Evolutionary conservation across 257 asterid species (phyloP).

Genomic region (Solanum raphanifolium): DNA sequence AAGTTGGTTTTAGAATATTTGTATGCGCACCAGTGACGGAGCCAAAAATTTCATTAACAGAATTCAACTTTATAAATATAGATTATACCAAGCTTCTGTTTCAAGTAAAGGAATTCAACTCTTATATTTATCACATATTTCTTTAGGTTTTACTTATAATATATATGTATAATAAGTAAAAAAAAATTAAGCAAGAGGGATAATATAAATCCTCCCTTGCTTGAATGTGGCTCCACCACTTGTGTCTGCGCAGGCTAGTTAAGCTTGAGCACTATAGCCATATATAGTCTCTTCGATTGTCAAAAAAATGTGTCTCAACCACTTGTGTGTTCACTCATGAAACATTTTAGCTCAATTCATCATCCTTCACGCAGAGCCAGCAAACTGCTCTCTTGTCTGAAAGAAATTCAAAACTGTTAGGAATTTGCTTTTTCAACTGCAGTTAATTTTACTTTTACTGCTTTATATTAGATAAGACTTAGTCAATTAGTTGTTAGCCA

Average conservation of each 20-base stretch:
- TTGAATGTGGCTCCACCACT: background rate
- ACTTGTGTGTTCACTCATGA: background rate
- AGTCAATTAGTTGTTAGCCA: too few relatives aligned
- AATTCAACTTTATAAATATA: too few relatives aligned
- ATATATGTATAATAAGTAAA: background rate
- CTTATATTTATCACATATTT: background rate
- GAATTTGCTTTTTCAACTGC: too few relatives aligned
- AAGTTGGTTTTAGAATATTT: background rate
- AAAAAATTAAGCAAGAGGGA: background rate
- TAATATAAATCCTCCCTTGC: background rate
- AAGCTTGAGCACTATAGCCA: background rate
- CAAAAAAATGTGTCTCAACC: too few relatives aligned
- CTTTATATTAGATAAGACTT: too few relatives aligned
- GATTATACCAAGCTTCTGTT: background rate
- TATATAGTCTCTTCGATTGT: background rate
- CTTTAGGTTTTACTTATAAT: too few relatives aligned
- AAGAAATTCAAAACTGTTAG: background rate
- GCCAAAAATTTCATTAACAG: background rate
- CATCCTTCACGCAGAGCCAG: background rate
- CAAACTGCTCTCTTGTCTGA: background rate
- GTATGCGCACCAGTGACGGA: accelerated
- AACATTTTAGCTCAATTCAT: background rate
- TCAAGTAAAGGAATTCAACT: background rate
- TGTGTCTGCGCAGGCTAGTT: background rate
- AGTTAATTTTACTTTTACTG: too few relatives aligned